These are phyloP conservation scores for Haemoproteus tartakovskyi DNA, from an alignment of 169 alveolate genomes.

Conservation along the genomic window DNA sequence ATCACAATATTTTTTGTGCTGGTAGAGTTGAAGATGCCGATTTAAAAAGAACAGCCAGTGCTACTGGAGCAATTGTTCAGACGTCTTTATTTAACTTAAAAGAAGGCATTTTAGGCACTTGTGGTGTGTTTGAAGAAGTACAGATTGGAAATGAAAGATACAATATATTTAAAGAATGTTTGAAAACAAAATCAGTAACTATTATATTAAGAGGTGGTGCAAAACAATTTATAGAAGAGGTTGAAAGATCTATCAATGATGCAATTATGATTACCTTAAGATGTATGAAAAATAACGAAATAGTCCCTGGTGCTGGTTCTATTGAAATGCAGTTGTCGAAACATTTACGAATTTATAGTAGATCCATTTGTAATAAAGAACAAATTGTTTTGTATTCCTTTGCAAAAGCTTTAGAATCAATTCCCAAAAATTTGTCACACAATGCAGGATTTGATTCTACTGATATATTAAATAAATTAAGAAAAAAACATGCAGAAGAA, in stretches of 20 bases:
- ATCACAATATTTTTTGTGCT: slow-evolving; percentile 92
- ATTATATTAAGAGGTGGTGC: slow-evolving; percentile 98
- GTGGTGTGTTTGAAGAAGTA: slow-evolving; percentile 95
- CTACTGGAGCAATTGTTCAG: slow-evolving; percentile 95
- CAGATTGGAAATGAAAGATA: slow-evolving; percentile 97
- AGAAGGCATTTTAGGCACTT: slow-evolving; percentile 91
- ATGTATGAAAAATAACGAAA: slow-evolving; percentile 87
- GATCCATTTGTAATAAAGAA: slow-evolving; percentile 89
- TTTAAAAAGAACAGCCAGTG: slow-evolving; percentile 89
- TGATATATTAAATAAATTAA: slow-evolving; percentile 89
- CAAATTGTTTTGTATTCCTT: slow-evolving; percentile 90
- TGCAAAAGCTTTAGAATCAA: slow-evolving; percentile 95
- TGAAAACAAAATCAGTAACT: slow-evolving; percentile 90
- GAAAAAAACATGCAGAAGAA: slow-evolving; percentile 88
- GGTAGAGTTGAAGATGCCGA: slow-evolving; percentile 97
- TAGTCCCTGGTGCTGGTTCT: slow-evolving; percentile 99
- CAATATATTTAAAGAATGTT: slow-evolving; percentile 93
- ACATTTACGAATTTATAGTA: slow-evolving; percentile 69
- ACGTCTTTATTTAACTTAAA: slow-evolving; percentile 92
- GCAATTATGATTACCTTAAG: slow-evolving; percentile 96
- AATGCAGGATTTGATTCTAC: slow-evolving; percentile 95
- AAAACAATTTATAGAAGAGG: slow-evolving; percentile 96
- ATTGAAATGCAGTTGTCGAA: slow-evolving; percentile 85
- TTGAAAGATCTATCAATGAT: slow-evolving; percentile 96
- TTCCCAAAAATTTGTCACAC: slow-evolving; percentile 96